Conservation (phyloP, 2,329 filamentous ascomycete genomes). For the Escovopsis sp. region DNA sequence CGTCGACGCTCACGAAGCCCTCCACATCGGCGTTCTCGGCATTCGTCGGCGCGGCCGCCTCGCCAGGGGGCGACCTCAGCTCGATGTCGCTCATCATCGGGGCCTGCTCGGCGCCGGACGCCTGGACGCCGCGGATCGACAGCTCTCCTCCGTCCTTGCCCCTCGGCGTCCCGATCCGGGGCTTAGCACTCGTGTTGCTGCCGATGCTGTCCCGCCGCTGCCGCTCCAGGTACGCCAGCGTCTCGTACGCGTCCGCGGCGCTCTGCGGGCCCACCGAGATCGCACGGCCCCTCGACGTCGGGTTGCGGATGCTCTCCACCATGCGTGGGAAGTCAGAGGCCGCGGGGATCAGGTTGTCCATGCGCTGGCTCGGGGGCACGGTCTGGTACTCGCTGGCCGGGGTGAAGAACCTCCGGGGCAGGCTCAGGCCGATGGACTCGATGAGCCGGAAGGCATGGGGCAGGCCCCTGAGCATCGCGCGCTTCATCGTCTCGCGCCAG, state of each 20-base stretch:
- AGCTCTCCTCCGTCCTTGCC: constrained; percentile 24
- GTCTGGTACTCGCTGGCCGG: constrained; percentile 81
- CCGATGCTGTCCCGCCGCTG: constrained; percentile 39
- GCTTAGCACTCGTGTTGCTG: constrained; percentile 33
- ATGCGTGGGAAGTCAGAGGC: constrained; percentile 78
- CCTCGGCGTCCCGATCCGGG: constrained; percentile 25
- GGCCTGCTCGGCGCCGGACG: constrained; percentile 29
- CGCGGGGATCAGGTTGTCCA: constrained; percentile 78
- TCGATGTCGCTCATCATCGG: constrained; percentile 47
- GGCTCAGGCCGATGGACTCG: constrained; percentile 60
- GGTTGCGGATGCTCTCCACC: constrained; percentile 67
- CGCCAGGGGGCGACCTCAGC: constrained; percentile 57
- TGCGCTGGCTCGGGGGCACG: constrained; percentile 51
- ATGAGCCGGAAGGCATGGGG: constrained; percentile 80
- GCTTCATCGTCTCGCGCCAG: constrained; percentile 86
- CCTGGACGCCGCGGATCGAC: constrained; percentile 24
- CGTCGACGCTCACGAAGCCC: constrained; percentile 18
- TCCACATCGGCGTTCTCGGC: constrained; percentile 19
- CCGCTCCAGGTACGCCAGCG: constrained; percentile 73
- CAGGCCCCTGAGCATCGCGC: constrained; percentile 57
- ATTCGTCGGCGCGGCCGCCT: constrained; percentile 21
- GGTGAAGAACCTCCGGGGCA: constrained; percentile 84
- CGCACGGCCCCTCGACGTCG: constrained; percentile 53
- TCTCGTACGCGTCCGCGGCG: constrained; percentile 91
- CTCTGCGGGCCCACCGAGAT: constrained; percentile 90